phyloP scores from a whole-genome alignment of 345 rosid species.

The Angophora floribunda region DNA sequence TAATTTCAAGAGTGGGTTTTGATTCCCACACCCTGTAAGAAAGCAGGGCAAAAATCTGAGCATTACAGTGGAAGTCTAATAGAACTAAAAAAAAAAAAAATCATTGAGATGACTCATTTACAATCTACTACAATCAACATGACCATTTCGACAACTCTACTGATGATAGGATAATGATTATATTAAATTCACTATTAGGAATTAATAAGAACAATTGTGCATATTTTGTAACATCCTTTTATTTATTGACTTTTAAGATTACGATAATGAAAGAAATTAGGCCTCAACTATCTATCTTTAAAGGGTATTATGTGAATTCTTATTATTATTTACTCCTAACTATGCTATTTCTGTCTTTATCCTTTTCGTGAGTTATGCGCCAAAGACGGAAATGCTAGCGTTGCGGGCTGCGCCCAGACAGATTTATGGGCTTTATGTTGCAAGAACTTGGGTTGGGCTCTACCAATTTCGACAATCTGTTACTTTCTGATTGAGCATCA shows the following conservation, averaged over 20 bases:
- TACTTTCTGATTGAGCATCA: not conserved
- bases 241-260: not conserved
- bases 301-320: not conserved
- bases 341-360: not conserved
- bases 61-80: no score
- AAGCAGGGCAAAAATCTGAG: no score
- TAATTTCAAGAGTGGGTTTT: no score
- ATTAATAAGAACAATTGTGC: not conserved
- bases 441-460: not conserved
- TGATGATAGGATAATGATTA: not conserved
- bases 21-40: no score
- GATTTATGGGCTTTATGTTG: not conserved
- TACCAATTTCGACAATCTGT: not conserved
- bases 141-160: not conserved
- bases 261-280: not conserved
- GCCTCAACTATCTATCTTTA: not conserved
- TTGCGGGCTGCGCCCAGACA: not conserved
- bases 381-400: not conserved
- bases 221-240: not conserved
- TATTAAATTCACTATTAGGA: not conserved
- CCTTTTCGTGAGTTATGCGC: not conserved
- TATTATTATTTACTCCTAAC: not conserved
- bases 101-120: not conserved
- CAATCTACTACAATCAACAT: not conserved
- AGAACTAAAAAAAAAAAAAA: no score